A percentile compares a stretch with the other conserved stretches of the same genome.
phyloP scores from a whole-genome alignment of 2,329 filamentous ascomycete genomes.

The Metarhizium brunneum region DNA sequence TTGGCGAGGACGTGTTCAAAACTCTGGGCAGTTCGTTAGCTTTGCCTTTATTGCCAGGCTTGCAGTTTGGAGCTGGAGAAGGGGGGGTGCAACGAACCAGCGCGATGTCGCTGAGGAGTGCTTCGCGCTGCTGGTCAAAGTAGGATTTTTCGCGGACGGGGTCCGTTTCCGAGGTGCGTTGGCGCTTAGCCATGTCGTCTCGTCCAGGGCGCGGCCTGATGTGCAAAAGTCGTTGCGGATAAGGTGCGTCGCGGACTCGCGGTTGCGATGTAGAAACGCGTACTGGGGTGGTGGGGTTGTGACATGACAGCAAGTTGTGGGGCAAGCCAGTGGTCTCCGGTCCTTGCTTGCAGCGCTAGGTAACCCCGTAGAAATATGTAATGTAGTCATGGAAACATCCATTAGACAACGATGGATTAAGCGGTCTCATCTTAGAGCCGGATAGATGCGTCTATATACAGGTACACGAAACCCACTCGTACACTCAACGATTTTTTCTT shows the following conservation, averaged over 20 bases:
- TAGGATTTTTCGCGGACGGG: conserved; percentile 41
- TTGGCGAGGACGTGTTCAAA: conserved; percentile 91
- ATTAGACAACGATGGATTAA: background rate
- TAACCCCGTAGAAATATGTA: too few relatives aligned
- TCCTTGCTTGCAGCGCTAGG: too few relatives aligned
- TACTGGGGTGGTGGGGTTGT: too few relatives aligned
- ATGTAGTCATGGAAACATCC: background rate
- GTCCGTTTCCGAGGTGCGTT: conserved; percentile 11
- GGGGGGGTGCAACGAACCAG: conserved; percentile 37
- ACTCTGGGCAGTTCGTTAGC: conserved; percentile 32
- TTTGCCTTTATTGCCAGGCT: background rate
- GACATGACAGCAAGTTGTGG: too few relatives aligned
- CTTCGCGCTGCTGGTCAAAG: conserved; percentile 68
- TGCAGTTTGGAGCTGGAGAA: background rate
- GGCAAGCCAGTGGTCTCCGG: too few relatives aligned
- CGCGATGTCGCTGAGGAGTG: conserved; percentile 63
- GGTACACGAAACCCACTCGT: background rate
- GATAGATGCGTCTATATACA: conserved; percentile 3
- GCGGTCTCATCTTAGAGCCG: background rate
- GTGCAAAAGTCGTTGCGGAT: too few relatives aligned
- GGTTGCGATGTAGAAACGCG: too few relatives aligned
- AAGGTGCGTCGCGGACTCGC: too few relatives aligned
- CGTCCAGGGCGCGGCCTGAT: background rate
- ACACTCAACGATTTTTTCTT: conserved; percentile 3
- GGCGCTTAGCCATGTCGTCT: conserved; percentile 7